A percentile compares a stretch with the other conserved stretches of the same genome.
Evolutionary conservation across 2,329 filamentous ascomycete genomes (phyloP).

Genomic region (Niveomyces coronatus): DNA sequence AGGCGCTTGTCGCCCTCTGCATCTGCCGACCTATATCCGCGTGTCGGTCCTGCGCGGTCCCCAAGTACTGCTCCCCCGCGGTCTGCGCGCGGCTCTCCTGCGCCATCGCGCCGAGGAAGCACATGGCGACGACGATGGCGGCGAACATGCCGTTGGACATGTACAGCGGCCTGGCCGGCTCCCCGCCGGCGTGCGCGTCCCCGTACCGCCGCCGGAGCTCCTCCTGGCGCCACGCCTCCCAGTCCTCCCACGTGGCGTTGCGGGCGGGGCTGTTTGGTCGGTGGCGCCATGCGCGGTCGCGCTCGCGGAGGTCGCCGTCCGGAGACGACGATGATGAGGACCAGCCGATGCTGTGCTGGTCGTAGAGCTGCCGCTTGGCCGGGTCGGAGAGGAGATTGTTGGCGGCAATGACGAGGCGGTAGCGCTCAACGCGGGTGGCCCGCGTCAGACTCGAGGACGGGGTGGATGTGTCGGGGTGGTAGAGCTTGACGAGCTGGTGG

Average conservation of each 20-base stretch:
- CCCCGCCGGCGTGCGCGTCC: too few species aligned
- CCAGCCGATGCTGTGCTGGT: slow-evolving; percentile 77
- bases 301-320: slow-evolving; percentile 32
- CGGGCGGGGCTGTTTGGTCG: slow-evolving; percentile 37
- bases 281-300: slow-evolving; percentile 39
- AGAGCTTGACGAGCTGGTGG: slow-evolving; percentile 88
- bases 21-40: slow-evolving; percentile 52
- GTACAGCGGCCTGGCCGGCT: slow-evolving; percentile 46
- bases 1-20: slow-evolving; percentile 40
- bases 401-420: slow-evolving; percentile 77
- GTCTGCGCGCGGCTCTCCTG: slow-evolving; percentile 62
- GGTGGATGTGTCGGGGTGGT: slow-evolving; percentile 65
- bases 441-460: slow-evolving; percentile 30
- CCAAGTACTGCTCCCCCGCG: slow-evolving; percentile 51
- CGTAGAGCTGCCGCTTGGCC: slow-evolving; percentile 68
- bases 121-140: slow-evolving; percentile 55
- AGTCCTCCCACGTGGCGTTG: slow-evolving; percentile 98
- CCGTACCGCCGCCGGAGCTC: slow-evolving; percentile 32
- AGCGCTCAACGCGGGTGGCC: slow-evolving; percentile 68
- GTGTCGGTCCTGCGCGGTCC: slow-evolving; percentile 56
- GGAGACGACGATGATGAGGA: too few species aligned
- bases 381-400: slow-evolving; percentile 82
- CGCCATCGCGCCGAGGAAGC: slow-evolving; percentile 58
- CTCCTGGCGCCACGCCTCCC: slow-evolving; percentile 68
- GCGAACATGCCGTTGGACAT: slow-evolving; percentile 74